Percentiles rank a stretch among this genome's conserved stretches.
Conservation (phyloP, 192 early-diverging fungal genomes). For the Entomortierella lignicola region DNA sequence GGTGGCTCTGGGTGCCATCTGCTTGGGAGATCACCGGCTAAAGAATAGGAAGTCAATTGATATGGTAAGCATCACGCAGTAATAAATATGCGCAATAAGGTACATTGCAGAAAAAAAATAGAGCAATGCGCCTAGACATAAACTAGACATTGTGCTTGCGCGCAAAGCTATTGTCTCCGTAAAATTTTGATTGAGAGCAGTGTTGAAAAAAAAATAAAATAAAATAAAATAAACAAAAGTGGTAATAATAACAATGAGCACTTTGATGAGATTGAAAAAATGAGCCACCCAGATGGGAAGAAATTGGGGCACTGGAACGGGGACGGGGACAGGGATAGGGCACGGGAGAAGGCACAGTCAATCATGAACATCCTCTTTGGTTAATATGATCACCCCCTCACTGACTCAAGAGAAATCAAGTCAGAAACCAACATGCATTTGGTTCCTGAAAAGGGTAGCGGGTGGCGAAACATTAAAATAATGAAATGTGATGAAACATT, state of each 20-base stretch:
- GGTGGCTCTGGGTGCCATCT: constrained; percentile 52
- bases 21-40: not conserved
- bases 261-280: not conserved
- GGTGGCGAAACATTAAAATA: not conserved
- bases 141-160: no score
- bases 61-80: constrained; percentile 37
- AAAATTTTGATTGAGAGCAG: constrained; percentile 30
- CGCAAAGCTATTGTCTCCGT: not conserved
- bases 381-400: not conserved
- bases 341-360: not conserved
- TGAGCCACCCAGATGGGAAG: not conserved
- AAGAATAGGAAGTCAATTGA: constrained; percentile 3
- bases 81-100: not conserved
- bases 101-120: no score
- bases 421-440: no score
- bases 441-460: not conserved
- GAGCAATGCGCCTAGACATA: no score
- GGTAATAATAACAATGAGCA: constrained; percentile 22
- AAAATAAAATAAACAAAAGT: constrained; percentile 4
- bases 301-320: no score
- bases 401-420: not conserved
- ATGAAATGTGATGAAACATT: not conserved
- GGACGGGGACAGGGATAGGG: not conserved
- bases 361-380: not conserved
- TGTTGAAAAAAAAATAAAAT: not conserved